Evolutionary conservation across 371 early-diverging fungal genomes (phyloP).

Genomic region (Lichtheimia corymbifera): DNA sequence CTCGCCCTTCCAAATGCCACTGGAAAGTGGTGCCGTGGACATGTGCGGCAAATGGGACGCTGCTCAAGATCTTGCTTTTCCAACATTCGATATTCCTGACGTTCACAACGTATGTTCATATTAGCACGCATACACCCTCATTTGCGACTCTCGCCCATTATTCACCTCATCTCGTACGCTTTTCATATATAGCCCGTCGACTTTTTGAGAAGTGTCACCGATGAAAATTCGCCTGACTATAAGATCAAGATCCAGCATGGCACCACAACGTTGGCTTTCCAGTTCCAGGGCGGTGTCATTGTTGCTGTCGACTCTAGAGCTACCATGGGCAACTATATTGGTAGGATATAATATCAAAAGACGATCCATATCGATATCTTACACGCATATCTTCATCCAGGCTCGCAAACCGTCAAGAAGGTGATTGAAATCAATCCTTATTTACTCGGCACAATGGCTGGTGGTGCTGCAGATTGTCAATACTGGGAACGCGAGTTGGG

Average conservation of each 20-base stretch:
- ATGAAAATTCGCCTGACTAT: constrained; percentile 61
- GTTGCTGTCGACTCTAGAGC: constrained; percentile 99
- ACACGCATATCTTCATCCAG: constrained; percentile 38
- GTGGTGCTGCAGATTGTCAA: constrained; percentile 99
- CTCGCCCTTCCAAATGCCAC: constrained; percentile 42
- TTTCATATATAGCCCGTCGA: constrained; percentile 56
- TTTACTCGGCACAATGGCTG: constrained; percentile 99
- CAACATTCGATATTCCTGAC: constrained; percentile 73
- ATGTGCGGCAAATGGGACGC: constrained; percentile 62
- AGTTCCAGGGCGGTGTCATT: constrained; percentile 96
- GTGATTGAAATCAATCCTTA: constrained; percentile 99
- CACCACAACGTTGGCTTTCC: constrained; percentile 99
- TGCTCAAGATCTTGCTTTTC: constrained; percentile 67
- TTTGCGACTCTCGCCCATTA: background rate
- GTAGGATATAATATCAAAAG: constrained; percentile 38
- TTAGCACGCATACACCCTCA: background rate
- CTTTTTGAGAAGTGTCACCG: constrained; percentile 64
- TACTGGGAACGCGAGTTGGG: constrained; percentile 99
- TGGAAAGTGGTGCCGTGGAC: constrained; percentile 29
- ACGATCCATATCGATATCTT: background rate
- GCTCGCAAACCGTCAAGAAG: constrained; percentile 98
- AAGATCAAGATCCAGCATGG: constrained; percentile 94
- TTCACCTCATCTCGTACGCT: background rate
- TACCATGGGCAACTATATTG: constrained; percentile 97
- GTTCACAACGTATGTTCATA: constrained; percentile 61